Evolutionary conservation across 2,329 filamentous ascomycete species (phyloP).

Genomic region (Pseudogymnoascus sp.): DNA sequence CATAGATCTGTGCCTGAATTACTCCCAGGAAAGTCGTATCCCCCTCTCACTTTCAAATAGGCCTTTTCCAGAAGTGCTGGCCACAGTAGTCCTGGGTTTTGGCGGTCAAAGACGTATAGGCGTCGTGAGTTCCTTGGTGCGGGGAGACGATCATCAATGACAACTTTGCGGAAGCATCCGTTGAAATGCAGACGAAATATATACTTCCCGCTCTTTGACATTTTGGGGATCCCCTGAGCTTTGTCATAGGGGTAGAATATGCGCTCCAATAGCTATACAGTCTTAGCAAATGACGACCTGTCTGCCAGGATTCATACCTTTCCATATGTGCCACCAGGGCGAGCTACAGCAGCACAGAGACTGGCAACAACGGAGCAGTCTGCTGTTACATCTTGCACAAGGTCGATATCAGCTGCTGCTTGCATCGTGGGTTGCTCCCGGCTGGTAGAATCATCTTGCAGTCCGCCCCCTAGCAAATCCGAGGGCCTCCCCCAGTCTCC

Average conservation of each 20-base stretch:
- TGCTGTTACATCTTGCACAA: slow-evolving; percentile 91
- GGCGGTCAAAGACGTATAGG: slow-evolving; percentile 80
- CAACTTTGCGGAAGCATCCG: slow-evolving; percentile 78
- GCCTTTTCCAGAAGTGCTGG: slow-evolving; percentile 92
- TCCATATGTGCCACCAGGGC: slow-evolving; percentile 60
- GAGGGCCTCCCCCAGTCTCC: slow-evolving; percentile 72
- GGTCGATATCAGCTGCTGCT: slow-evolving; percentile 56
- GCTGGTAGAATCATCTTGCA: slow-evolving; percentile 10
- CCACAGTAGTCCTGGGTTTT: slow-evolving; percentile 77
- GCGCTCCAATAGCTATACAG: slow-evolving; percentile 56
- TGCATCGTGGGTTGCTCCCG: slow-evolving; percentile 46
- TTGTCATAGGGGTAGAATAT: slow-evolving; percentile 71
- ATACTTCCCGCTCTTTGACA: slow-evolving; percentile 81
- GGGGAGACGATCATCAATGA: slow-evolving; percentile 84
- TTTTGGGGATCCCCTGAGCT: slow-evolving; percentile 45
- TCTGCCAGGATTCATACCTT: slow-evolving; percentile 43
- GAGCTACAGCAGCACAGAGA: slow-evolving; percentile 71
- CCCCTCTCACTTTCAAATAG: slow-evolving; percentile 88
- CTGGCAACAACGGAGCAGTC: slow-evolving; percentile 97
- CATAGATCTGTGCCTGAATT: slow-evolving; percentile 94
- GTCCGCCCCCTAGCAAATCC: slow-evolving; percentile 47
- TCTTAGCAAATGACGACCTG: slow-evolving; percentile 10
- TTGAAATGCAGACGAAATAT: slow-evolving; percentile 93
- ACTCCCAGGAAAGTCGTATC: slow-evolving; percentile 95
- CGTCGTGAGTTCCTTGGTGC: slow-evolving; percentile 65